These are phyloP conservation scores for Gaultheria prostrata DNA, from an alignment of 148 eudicot species.

Conservation along the genomic window DNA sequence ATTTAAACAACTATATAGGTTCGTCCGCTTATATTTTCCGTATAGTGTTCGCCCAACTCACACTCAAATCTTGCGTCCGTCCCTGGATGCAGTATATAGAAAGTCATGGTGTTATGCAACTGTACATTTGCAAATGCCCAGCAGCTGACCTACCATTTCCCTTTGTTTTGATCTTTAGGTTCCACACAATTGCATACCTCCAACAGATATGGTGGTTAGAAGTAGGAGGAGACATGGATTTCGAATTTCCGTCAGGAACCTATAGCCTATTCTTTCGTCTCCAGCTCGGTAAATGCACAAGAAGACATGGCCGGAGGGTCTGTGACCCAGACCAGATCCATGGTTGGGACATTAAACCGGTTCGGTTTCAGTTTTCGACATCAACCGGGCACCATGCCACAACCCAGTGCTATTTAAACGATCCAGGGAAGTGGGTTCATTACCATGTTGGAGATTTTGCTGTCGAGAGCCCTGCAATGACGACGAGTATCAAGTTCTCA, in stretches of 20 bases:
- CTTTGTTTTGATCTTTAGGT: slow-evolving; percentile 34
- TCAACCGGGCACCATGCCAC: slow-evolving; percentile 39
- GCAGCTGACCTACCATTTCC: neutral
- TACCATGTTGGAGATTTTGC: slow-evolving; percentile 66
- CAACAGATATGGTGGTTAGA: slow-evolving; percentile 87
- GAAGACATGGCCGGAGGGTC: slow-evolving; percentile 26
- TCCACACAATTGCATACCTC: slow-evolving; percentile 61
- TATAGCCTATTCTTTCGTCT: slow-evolving; percentile 61
- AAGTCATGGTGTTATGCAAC: neutral
- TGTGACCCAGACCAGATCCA: slow-evolving; percentile 44
- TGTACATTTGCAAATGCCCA: neutral
- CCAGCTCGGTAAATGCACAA: slow-evolving; percentile 44
- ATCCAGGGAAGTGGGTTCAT: slow-evolving; percentile 42
- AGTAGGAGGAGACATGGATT: slow-evolving; percentile 56
- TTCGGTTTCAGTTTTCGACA: slow-evolving; percentile 43
- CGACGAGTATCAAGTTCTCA: slow-evolving; percentile 48
- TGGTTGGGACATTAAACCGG: slow-evolving; percentile 75
- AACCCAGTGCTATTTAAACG: slow-evolving; percentile 37
- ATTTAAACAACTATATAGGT: too few relatives aligned
- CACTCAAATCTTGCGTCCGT: too few relatives aligned
- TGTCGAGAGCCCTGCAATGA: slow-evolving; percentile 23
- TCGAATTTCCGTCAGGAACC: slow-evolving; percentile 50
- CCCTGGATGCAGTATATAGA: neutral
- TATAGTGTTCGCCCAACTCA: too few relatives aligned
- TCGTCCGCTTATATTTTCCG: too few relatives aligned